Conservation (phyloP, 257 asterid genomes). For the Osmanthus fragrans region DNA sequence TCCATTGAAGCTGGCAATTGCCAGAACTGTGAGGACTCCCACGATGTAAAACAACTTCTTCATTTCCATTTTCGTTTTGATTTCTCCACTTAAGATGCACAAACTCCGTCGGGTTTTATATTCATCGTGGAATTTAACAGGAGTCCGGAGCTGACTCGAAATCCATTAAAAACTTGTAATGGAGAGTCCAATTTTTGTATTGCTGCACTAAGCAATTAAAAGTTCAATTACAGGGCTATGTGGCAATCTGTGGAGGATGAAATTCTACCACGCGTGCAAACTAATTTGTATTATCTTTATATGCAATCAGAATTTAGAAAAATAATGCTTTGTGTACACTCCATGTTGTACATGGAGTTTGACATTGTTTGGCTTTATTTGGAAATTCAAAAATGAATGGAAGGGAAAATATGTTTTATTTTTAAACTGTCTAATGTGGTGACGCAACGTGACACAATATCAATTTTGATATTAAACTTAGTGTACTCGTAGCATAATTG, state of each 20-base stretch:
- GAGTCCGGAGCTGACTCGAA: slow-evolving; percentile 22
- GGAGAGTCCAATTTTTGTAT: slow-evolving; percentile 30
- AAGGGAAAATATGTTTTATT: no score
- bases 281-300: no score
- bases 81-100: background rate
- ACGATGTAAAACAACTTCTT: slow-evolving; percentile 33
- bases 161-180: slow-evolving; percentile 30
- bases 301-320: background rate
- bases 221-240: background rate
- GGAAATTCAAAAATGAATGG: no score
- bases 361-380: no score
- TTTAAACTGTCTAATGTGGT: no score
- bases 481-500: no score
- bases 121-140: slow-evolving; percentile 5
- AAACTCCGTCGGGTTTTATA: slow-evolving; percentile 27
- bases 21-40: slow-evolving; percentile 30
- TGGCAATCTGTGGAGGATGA: slow-evolving; percentile 9
- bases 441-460: no score
- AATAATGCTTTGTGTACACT: no score
- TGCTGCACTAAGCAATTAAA: slow-evolving; percentile 23
- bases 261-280: no score
- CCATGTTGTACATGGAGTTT: no score
- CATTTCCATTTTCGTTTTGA: background rate
- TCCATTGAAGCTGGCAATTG: slow-evolving; percentile 7
- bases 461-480: no score